Evolutionary conservation across 352 stramenopile genomes (phyloP).

Genomic region (Phytophthora ramorum): DNA sequence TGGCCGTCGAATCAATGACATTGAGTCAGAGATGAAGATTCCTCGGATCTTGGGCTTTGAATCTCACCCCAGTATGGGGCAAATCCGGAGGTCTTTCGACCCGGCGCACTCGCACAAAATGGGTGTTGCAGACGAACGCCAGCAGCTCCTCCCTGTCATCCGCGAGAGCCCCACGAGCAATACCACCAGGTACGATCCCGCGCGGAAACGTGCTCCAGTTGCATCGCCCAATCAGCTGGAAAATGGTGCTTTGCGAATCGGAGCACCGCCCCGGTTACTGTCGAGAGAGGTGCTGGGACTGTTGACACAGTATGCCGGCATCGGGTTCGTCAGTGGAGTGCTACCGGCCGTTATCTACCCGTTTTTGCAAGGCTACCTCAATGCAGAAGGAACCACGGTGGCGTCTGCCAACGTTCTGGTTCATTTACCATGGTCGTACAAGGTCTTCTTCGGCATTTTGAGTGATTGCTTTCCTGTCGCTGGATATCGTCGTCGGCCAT

Average conservation of each 20-base stretch:
- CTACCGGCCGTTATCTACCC: conserved; percentile 47
- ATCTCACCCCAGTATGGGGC: conserved; percentile 16
- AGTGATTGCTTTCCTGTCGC: conserved; percentile 46
- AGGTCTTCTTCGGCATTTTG: conserved; percentile 45
- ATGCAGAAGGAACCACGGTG: conserved; percentile 41
- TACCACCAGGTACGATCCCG: conserved; percentile 5
- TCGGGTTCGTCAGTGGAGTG: conserved; percentile 43
- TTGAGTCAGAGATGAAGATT: conserved; percentile 3
- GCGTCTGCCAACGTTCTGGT: conserved; percentile 42
- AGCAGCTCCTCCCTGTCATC: conserved; percentile 20
- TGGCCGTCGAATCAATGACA: background rate
- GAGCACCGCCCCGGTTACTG: conserved; percentile 33
- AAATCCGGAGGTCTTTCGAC: conserved; percentile 11
- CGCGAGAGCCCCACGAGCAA: conserved; percentile 5
- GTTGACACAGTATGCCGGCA: conserved; percentile 43
- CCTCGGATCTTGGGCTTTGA: conserved; percentile 4
- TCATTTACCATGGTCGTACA: conserved; percentile 47
- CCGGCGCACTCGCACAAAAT: conserved; percentile 11
- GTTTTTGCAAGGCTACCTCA: conserved; percentile 47
- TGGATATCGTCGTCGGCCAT: conserved; percentile 44
- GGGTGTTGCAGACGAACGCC: conserved; percentile 24
- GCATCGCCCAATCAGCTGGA: conserved; percentile 9
- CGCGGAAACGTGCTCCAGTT: conserved; percentile 12
- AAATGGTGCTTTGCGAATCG: conserved; percentile 34
- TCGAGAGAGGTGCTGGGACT: conserved; percentile 37